Percentiles rank a stretch among this genome's conserved stretches.
Evolutionary conservation across 2,329 filamentous ascomycete species (phyloP).

Genomic region (Keithomyces neogunnii): DNA sequence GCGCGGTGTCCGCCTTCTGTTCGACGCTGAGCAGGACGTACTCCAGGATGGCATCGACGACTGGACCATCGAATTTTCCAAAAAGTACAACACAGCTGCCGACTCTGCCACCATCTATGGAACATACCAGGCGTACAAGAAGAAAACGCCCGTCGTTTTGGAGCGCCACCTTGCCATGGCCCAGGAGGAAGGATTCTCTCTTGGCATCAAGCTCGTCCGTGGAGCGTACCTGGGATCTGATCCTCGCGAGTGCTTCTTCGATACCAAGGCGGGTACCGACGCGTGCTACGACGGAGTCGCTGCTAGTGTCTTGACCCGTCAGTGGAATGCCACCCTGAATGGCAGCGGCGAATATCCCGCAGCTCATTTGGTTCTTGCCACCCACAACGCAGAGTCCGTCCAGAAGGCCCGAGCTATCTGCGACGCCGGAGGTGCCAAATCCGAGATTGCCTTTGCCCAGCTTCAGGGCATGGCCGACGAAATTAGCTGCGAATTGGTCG

Average conservation of each 20-base stretch:
- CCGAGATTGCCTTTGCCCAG: slow-evolving; percentile 47
- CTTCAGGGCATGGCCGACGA: slow-evolving; percentile 96
- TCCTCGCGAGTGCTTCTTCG: slow-evolving; percentile 60
- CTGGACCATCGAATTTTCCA: slow-evolving; percentile 72
- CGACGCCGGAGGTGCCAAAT: slow-evolving; percentile 32
- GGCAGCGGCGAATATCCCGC: slow-evolving; percentile 41
- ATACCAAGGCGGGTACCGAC: slow-evolving; percentile 65
- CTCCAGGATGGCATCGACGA: slow-evolving; percentile 73
- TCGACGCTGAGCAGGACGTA: slow-evolving; percentile 77
- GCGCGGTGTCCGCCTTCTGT: slow-evolving; percentile 65
- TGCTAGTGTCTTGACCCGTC: slow-evolving; percentile 54
- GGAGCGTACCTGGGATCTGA: slow-evolving; percentile 67
- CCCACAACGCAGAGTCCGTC: slow-evolving; percentile 73
- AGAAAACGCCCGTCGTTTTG: slow-evolving; percentile 49
- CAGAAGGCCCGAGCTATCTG: slow-evolving; percentile 44
- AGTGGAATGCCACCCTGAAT: slow-evolving; percentile 27
- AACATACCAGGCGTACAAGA: slow-evolving; percentile 73
- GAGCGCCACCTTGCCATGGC: slow-evolving; percentile 52
- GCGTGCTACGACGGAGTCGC: slow-evolving; percentile 64
- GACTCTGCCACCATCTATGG: slow-evolving; percentile 66
- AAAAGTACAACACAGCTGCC: slow-evolving; percentile 60
- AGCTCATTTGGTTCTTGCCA: slow-evolving; percentile 64
- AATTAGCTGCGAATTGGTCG: slow-evolving; percentile 58
- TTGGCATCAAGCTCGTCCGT: slow-evolving; percentile 68
- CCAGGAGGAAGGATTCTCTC: slow-evolving; percentile 49